Conservation (phyloP, 495 filamentous ascomycete genomes). For the Neurospora discreta region DNA sequence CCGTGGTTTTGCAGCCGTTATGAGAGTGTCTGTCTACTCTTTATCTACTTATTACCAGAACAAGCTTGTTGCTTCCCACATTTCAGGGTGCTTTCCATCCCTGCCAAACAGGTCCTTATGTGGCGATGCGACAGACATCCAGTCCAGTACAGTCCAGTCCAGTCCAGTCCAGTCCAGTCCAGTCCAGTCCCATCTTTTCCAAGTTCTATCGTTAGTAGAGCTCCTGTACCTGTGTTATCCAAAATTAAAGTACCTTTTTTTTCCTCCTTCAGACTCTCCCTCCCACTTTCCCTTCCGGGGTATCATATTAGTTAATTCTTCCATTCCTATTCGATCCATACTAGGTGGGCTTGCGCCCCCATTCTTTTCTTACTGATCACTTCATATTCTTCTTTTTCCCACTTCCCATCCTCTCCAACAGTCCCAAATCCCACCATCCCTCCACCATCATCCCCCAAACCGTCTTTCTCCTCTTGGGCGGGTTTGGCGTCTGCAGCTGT, state of each 20-base stretch:
- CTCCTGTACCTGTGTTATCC: not conserved
- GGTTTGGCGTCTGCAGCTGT: not conserved
- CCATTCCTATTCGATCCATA: not conserved
- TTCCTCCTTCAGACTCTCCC: not conserved
- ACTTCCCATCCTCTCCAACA: slow-evolving; percentile 26
- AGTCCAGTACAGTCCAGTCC: too few species aligned
- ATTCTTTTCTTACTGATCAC: not conserved
- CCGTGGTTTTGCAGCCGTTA: too few species aligned
- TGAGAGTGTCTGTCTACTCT: not conserved
- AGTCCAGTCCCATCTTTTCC: not conserved
- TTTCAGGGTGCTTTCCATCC: not conserved
- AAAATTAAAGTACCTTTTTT: not conserved
- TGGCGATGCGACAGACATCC: not conserved
- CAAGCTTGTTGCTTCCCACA: slow-evolving; percentile 2
- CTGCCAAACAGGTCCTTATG: not conserved
- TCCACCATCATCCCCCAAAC: slow-evolving; percentile 26
- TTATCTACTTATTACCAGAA: slow-evolving; percentile 15
- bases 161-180: too few species aligned
- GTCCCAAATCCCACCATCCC: slow-evolving; percentile 39
- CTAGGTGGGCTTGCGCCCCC: not conserved
- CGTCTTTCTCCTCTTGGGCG: slow-evolving; percentile 25
- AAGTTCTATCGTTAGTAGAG: not conserved
- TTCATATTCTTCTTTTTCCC: slow-evolving; percentile 11
- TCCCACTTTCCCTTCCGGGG: not conserved
- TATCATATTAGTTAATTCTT: not conserved